Percentiles rank a stretch among this genome's conserved stretches.
phyloP scores from a whole-genome alignment of 1,139 yeast species.

The Protomyces macrosporus region DNA sequence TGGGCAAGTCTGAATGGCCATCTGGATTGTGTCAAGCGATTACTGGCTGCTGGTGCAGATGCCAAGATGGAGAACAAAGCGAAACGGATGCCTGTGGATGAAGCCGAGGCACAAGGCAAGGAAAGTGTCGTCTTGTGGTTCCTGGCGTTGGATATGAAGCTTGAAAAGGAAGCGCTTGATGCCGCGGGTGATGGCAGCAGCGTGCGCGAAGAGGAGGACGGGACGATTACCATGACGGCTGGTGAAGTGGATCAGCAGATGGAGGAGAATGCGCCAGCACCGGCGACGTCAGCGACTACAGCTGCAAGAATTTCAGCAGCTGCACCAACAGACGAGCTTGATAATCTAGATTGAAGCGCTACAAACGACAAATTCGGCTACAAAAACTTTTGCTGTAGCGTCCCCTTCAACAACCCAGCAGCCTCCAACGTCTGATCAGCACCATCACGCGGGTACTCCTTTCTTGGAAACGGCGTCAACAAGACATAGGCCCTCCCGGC shows the following conservation, averaged over 20 bases:
- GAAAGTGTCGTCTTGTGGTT: conserved; percentile 52
- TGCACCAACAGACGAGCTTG: not conserved
- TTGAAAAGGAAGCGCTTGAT: conserved; percentile 27
- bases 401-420: conserved; percentile 76
- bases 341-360: not conserved
- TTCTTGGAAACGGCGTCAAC: conserved; percentile 79
- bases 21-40: conserved; percentile 57
- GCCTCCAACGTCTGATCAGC: conserved; percentile 53
- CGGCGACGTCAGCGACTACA: not conserved
- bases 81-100: conserved; percentile 79
- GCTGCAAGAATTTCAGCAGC: not conserved
- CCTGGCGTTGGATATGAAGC: conserved; percentile 38
- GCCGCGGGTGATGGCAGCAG: conserved; percentile 19
- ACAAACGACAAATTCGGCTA: conserved; percentile 2
- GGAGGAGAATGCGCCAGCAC: not conserved
- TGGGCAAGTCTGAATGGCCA: conserved; percentile 95
- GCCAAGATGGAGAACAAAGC: conserved; percentile 69
- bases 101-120: conserved; percentile 67
- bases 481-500: conserved; percentile 51
- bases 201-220: not conserved
- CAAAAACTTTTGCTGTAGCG: conserved; percentile 81
- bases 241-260: not conserved
- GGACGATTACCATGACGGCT: conserved; percentile 13
- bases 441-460: conserved; percentile 55
- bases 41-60: conserved; percentile 77